Evolutionary conservation across 1,284 basidiomycete species (phyloP), one percentile per base, ranked within the genome.

Genomic region (Hymenochaete sp.): DNA sequence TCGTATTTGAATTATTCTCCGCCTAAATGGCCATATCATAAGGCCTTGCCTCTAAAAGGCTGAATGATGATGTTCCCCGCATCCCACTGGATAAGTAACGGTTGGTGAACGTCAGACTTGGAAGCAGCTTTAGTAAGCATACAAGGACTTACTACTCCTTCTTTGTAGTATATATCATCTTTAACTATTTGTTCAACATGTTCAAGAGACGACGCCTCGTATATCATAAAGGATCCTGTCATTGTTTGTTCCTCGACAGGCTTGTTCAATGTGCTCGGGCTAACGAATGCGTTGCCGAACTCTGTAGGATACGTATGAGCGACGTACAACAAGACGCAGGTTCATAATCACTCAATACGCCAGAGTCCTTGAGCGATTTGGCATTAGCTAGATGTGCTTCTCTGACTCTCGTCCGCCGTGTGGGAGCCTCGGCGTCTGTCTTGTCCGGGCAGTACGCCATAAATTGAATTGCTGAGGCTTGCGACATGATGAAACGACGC

Each of bases 121-220:
- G n/a, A n/a, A n/a, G n/a, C n/a, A n/a, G n/a, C n/a, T n/a, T n/a
- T n/a, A n/a, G n/a, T n/a, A n/a, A n/a, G 24, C 19, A 10, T 32
- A 48, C 19, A 21, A 16, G 45, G 11, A 69, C 74, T 63, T 52
- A 78, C 77, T 37, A 79, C 76, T 32, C 67, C 67, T 48, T 64
- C 62, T 11, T 64, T 73, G 59, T 72, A 77, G 54, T 78, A 79
- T 3, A 76, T 54, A 53, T 79, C 77, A 22, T 55, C 54, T 53
- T 76, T 68, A n/a, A 78, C 60, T 38, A 70, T 53, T 46, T 63
- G 63, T 54, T 59, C 67, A 28, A 67, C 75, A n/a, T 67, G 65
- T 24, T 67, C 70, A 31, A 78, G 54, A 4, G 58, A 71, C 45
- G 68, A 63, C 4, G 68, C 70, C 52, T 75, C 65, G 42, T 70